These are phyloP conservation scores for Fusarium floridanum DNA, from an alignment of 2,329 filamentous ascomycete species.

Conservation along the genomic window DNA sequence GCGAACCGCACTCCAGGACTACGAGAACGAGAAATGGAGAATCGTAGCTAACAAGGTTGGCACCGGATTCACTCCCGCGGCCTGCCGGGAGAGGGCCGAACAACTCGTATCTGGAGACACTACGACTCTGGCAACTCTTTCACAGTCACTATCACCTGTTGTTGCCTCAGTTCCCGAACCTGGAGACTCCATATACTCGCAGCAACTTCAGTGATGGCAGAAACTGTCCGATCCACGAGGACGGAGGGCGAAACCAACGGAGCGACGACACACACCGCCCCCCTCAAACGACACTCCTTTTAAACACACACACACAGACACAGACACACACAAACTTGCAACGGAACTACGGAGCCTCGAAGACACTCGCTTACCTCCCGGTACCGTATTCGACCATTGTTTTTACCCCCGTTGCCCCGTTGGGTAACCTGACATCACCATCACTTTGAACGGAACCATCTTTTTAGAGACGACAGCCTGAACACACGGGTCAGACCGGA, in stretches of 20 bases:
- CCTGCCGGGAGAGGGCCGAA: conserved; percentile 84
- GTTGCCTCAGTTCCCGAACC: conserved; percentile 45
- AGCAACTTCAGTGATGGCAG: conserved; percentile 66
- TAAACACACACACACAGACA: not conserved
- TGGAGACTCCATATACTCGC: conserved; percentile 48
- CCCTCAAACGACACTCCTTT: conserved; percentile 11
- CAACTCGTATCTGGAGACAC: conserved; percentile 66
- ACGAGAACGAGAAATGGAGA: conserved; percentile 93
- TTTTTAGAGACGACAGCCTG: conserved; percentile 33
- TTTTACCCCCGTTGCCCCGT: not conserved
- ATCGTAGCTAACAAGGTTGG: conserved; percentile 93
- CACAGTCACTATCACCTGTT: conserved; percentile 67
- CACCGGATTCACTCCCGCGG: conserved; percentile 86
- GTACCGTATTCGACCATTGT: conserved; percentile 10
- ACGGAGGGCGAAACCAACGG: conserved; percentile 22
- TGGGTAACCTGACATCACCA: conserved; percentile 19
- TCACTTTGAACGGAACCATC: conserved; percentile 19
- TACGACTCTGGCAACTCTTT: conserved; percentile 59
- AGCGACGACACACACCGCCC: conserved; percentile 19
- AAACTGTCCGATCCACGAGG: conserved; percentile 8
- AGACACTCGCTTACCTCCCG: conserved; percentile 24
- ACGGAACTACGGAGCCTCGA: conserved; percentile 18
- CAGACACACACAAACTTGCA: not conserved
- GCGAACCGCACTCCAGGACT: conserved; percentile 81
- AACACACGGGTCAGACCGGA: conserved; percentile 34